Evolutionary conservation across 495 filamentous ascomycete species (phyloP), one percentile per base, ranked within the genome.

Genomic region (Hyphodiscus hymeniophilus): DNA sequence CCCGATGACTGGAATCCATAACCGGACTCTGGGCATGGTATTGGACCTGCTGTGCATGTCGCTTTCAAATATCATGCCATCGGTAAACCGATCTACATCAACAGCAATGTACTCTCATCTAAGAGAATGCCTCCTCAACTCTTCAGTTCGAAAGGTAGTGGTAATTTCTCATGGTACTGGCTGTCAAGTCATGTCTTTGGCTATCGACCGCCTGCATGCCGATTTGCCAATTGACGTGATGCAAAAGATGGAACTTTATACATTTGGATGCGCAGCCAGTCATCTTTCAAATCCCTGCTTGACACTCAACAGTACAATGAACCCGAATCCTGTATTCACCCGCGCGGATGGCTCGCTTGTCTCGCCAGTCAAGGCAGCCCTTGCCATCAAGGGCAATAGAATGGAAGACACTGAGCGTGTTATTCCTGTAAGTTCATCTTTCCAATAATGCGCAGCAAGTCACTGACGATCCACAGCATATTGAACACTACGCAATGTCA

Each of bases 231-330:
- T 45, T 7, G 60, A 62, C 1, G 55, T 58, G 38, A 48, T 71
- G 11, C 18, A 41, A 46, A 69, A 68, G 52, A 56, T 71, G 40
- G 65, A 68, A 47, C 58, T 71, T 12, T 71, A 67, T 56, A 69
- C 66, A 1, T 68, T 71, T 32, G 66, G 66, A 15, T 57, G 61
- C 22, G 65, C 66, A 7, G 66, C 68, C 20, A 45, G 42, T 41
- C 64, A 68, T 54, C 66, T 69, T 48, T 47, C 57, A 38, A 48
- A 63, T 40, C 68, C 68, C 20, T 56, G 62, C 7, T 60, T 59
- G 16, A 47, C 51, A 38, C 24, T 17, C 45, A 48, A 48, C 13
- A 36, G 26, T 28, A 4, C 26, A 28, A 28, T 28, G 26, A 28
- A 28, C 10, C 26, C 26, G 26, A 28, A 28, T 10, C 26, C 26